Conservation (phyloP, 176 grass and related monocot species). For the Musa beccarii region DNA sequence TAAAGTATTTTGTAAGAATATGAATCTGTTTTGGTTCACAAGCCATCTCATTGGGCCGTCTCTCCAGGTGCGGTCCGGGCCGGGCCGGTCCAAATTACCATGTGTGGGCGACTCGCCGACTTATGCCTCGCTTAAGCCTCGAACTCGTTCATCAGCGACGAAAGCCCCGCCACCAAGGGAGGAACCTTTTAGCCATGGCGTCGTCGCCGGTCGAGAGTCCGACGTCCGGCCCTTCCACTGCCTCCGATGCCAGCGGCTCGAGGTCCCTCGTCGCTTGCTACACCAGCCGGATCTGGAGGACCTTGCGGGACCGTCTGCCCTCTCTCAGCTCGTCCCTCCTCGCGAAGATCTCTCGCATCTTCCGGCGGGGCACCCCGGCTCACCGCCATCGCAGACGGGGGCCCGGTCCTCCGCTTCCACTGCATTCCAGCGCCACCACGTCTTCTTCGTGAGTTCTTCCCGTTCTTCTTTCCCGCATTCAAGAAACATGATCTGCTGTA, state of each 20-base stretch:
- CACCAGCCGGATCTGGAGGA: conserved; percentile 7
- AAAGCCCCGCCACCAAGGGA: neutral
- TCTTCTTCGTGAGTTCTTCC: conserved; percentile 3
- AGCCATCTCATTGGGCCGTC: no score
- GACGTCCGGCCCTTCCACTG: neutral
- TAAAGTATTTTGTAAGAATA: no score
- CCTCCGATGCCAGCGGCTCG: neutral
- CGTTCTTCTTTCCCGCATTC: no score
- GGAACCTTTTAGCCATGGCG: neutral
- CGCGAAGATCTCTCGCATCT: conserved; percentile 1
- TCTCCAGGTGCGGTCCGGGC: no score
- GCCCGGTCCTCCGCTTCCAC: conserved; percentile 8
- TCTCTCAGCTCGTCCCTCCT: neutral
- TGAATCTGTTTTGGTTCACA: no score
- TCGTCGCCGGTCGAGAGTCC: conserved; percentile 9
- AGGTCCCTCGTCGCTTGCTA: neutral
- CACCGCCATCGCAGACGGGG: neutral
- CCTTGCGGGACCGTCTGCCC: conserved; percentile 4
- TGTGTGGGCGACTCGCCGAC: no score
- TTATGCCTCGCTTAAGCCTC: no score
- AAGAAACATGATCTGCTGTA: neutral
- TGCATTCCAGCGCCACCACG: neutral
- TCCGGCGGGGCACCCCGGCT: neutral
- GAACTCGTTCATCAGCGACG: neutral
- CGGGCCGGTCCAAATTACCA: no score